Conservation (phyloP, 371 early-diverging fungal species). For the Mucor sp. region DNA sequence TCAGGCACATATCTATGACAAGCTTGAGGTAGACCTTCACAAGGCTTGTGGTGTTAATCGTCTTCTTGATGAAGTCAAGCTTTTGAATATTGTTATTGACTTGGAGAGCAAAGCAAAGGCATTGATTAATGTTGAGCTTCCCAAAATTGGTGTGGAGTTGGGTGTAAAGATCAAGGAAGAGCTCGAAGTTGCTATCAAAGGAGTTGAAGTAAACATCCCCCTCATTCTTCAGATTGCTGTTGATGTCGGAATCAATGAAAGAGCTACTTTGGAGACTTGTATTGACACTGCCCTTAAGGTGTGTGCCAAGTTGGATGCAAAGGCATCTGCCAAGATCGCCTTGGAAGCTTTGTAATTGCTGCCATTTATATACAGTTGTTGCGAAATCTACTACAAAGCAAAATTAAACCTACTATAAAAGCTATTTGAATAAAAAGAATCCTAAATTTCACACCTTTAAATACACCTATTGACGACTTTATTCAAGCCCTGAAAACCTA, state of each 20-base stretch:
- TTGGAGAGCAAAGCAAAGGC: slow-evolving; percentile 27
- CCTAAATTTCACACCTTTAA: too few relatives aligned
- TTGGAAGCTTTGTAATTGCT: slow-evolving; percentile 9
- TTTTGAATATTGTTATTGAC: slow-evolving; percentile 22
- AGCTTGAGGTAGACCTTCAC: slow-evolving; percentile 23
- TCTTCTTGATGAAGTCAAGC: slow-evolving; percentile 17
- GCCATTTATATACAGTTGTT: too few relatives aligned
- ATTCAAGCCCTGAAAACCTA: too few relatives aligned
- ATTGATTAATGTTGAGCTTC: slow-evolving; percentile 25
- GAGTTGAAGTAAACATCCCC: slow-evolving; percentile 24
- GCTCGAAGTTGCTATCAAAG: slow-evolving; percentile 21
- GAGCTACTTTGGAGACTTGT: slow-evolving; percentile 7
- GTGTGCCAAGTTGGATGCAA: slow-evolving; percentile 14
- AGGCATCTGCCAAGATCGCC: slow-evolving; percentile 10
- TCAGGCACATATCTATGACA: slow-evolving; percentile 23
- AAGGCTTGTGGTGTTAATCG: slow-evolving; percentile 1
- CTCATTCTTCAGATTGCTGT: slow-evolving; percentile 7
- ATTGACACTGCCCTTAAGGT: slow-evolving; percentile 13
- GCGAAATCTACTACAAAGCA: too few relatives aligned
- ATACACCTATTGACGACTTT: too few relatives aligned
- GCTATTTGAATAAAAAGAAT: too few relatives aligned
- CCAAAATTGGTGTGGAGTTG: slow-evolving; percentile 23
- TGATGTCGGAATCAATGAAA: slow-evolving; percentile 9
- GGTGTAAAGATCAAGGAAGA: slow-evolving; percentile 17
- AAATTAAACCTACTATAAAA: too few relatives aligned